phyloP scores from a whole-genome alignment of 371 early-diverging fungal species.

The Lichtheimia hyalospora region DNA sequence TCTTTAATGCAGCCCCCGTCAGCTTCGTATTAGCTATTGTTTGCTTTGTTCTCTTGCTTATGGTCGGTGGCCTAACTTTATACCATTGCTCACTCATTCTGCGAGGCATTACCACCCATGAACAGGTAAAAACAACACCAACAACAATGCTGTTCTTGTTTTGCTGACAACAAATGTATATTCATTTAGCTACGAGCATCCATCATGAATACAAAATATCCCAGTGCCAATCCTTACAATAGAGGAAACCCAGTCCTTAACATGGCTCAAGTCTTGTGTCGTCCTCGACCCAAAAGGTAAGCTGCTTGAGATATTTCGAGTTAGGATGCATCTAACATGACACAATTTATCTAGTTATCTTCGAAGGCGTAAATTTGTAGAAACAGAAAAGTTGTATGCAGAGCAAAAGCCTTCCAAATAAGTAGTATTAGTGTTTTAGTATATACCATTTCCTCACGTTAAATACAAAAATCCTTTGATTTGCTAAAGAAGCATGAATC shows the following conservation, averaged over 20 bases:
- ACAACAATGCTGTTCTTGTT: too few species aligned
- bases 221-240: slow-evolving; percentile 50
- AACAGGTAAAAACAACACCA: slow-evolving; percentile 56
- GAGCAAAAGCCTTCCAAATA: not conserved
- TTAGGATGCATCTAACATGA: not conserved
- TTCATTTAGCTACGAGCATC: slow-evolving; percentile 39
- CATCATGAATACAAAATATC: slow-evolving; percentile 36
- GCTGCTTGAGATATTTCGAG: not conserved
- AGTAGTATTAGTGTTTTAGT: not conserved
- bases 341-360: slow-evolving; percentile 13
- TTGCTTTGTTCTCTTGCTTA: slow-evolving; percentile 60
- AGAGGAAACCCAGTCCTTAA: slow-evolving; percentile 49
- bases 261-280: slow-evolving; percentile 56
- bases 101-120: slow-evolving; percentile 85
- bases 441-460: not conserved
- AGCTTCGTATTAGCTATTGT: slow-evolving; percentile 71
- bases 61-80: slow-evolving; percentile 66
- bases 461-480: too few species aligned
- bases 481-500: too few species aligned
- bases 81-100: slow-evolving; percentile 80
- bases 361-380: slow-evolving; percentile 21
- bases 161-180: not conserved
- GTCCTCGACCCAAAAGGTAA: slow-evolving; percentile 65
- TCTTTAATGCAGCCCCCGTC: slow-evolving; percentile 33
- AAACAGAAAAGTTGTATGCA: slow-evolving; percentile 1